These are phyloP conservation scores for Aspergillus sp. DNA, from an alignment of 2,329 filamentous ascomycete species.

Conservation along the genomic window DNA sequence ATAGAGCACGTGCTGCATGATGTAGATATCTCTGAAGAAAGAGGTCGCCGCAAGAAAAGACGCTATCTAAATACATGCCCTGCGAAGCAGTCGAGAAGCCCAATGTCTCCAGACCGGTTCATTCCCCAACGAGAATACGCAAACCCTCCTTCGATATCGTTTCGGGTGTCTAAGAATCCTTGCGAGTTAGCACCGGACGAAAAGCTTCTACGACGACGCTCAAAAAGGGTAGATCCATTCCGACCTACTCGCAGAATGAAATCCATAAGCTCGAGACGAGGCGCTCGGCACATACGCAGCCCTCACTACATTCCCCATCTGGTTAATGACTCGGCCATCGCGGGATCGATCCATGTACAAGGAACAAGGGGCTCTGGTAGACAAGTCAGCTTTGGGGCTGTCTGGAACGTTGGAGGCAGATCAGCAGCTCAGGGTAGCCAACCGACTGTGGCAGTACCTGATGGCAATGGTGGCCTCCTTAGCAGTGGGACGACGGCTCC, in stretches of 20 bases:
- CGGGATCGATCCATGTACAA: conserved; percentile 2
- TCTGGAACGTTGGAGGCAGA: conserved; percentile 73
- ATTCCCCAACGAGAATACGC: conserved; percentile 44
- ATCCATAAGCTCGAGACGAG: conserved; percentile 8
- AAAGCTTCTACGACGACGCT: conserved; percentile 38
- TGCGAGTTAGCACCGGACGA: conserved; percentile 42
- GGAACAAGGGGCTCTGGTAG: conserved; percentile 19
- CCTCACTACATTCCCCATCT: conserved; percentile 30
- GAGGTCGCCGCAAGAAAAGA: conserved; percentile 13
- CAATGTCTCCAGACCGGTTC: conserved; percentile 51
- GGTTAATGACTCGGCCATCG: conserved; percentile 19
- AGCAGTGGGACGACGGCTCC: conserved; percentile 67
- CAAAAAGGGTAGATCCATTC: conserved; percentile 48
- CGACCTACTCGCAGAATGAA: conserved; percentile 32
- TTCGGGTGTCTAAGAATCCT: conserved; percentile 46
- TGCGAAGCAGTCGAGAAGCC: conserved; percentile 11
- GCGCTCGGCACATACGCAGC: conserved; percentile 11
- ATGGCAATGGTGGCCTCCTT: conserved; percentile 59
- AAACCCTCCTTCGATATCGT: conserved; percentile 41
- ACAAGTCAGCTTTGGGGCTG: conserved; percentile 59
- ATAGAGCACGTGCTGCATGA: background rate
- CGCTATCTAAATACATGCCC: conserved; percentile 6
- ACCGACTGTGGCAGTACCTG: conserved; percentile 43
- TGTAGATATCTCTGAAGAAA: conserved; percentile 1
- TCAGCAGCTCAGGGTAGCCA: conserved; percentile 46